A percentile compares a stretch with the other conserved stretches of the same genome.
These are phyloP conservation scores for Allium fistulosum DNA, from an alignment of 106 monocot genomes.

Conservation along the genomic window DNA sequence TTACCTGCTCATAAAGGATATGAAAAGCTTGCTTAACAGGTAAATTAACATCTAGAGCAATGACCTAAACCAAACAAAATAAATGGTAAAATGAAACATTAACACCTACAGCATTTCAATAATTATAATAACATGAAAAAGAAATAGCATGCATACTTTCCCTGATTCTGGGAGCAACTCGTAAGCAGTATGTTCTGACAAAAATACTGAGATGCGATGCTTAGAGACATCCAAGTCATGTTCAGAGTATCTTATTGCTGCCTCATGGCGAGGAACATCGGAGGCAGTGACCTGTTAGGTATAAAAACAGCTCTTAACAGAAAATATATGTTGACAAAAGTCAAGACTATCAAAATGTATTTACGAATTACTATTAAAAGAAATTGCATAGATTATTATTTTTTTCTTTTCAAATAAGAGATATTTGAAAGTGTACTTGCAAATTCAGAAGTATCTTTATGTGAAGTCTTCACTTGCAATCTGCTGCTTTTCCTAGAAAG, in stretches of 20 bases:
- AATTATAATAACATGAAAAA: background rate
- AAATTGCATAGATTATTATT: no score
- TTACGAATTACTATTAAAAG: no score
- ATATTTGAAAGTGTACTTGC: no score
- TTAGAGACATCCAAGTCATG: conserved; percentile 51
- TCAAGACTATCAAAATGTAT: no score
- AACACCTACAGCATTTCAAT: background rate
- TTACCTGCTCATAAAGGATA: conserved; percentile 86
- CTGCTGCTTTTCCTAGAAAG: no score
- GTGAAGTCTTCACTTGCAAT: no score
- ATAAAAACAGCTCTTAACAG: background rate
- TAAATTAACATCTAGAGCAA: conserved; percentile 88
- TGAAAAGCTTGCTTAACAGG: conserved; percentile 99
- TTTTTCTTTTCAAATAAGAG: no score
- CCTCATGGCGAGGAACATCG: conserved; percentile 26
- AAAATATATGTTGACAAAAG: no score
- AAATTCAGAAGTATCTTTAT: no score
- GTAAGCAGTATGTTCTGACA: conserved; percentile 63
- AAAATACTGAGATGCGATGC: conserved; percentile 44
- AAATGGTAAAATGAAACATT: background rate
- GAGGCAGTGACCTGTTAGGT: conserved; percentile 25
- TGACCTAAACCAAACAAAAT: conserved; percentile 37
- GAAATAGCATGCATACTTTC: conserved; percentile 34
- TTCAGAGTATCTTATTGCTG: conserved; percentile 36
- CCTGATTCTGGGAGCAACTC: conserved; percentile 87